Percentiles rank a stretch among this genome's conserved stretches.
phyloP scores from a whole-genome alignment of 1,284 basidiomycete genomes.

The Boletellus deceptivus region DNA sequence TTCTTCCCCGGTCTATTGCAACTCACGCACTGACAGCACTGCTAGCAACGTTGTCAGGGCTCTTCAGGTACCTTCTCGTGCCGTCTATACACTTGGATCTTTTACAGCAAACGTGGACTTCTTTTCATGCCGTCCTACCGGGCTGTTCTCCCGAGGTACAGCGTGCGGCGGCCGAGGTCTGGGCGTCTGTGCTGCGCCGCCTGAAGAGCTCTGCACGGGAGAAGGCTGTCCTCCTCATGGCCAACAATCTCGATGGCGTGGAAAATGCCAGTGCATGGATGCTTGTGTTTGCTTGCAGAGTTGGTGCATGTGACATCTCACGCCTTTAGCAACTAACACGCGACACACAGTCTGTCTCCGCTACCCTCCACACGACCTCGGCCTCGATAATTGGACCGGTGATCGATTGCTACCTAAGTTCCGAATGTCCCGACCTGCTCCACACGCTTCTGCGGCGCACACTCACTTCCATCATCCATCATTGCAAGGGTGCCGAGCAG shows the following conservation, averaged over 20 bases:
- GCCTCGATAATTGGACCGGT: conserved; percentile 60
- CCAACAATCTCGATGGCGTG: conserved; percentile 42
- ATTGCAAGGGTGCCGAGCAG: conserved; percentile 66
- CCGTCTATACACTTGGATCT: conserved; percentile 51
- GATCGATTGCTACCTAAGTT: conserved; percentile 49
- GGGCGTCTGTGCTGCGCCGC: conserved; percentile 67
- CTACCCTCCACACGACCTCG: conserved; percentile 77
- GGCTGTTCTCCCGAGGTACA: conserved; percentile 67
- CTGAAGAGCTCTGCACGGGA: conserved; percentile 55
- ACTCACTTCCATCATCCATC: conserved; percentile 78
- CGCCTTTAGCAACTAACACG: neutral
- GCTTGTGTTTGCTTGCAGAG: conserved; percentile 71
- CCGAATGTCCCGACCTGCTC: conserved; percentile 43
- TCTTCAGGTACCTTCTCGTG: conserved; percentile 71
- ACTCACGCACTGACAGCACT: conserved; percentile 61
- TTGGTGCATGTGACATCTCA: conserved; percentile 30
- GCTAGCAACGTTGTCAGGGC: conserved; percentile 58
- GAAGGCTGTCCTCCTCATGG: conserved; percentile 50
- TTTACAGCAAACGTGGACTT: conserved; percentile 56
- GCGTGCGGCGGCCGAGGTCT: conserved; percentile 72
- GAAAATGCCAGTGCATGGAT: conserved; percentile 67
- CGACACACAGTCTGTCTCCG: conserved; percentile 61
- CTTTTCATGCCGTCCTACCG: conserved; percentile 48
- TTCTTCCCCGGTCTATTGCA: conserved; percentile 58
- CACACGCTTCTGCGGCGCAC: conserved; percentile 64